These are phyloP conservation scores for Musa schizocarpa DNA, from an alignment of 176 grass and related monocot species.

Conservation along the genomic window DNA sequence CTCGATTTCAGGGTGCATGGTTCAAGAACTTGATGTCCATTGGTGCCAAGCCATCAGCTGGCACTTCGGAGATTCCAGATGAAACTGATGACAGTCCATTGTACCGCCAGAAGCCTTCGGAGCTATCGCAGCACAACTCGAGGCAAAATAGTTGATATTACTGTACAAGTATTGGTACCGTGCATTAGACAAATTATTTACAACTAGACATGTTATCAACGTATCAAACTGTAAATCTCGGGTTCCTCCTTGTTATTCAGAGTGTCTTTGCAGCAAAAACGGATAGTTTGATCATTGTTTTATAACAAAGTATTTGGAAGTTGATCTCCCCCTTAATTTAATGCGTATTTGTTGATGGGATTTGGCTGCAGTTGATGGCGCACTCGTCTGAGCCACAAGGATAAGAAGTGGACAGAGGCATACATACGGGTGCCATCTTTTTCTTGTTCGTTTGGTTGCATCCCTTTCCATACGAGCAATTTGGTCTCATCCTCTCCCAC, in stretches of 20 bases:
- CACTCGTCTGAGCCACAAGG: too few relatives aligned
- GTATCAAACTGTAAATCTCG: constrained; percentile 6
- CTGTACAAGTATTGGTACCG: constrained; percentile 30
- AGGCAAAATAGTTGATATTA: constrained; percentile 14
- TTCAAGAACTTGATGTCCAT: constrained; percentile 69
- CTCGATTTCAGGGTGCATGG: constrained; percentile 65
- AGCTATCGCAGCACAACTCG: constrained; percentile 27
- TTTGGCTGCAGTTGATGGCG: not conserved
- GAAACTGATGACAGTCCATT: constrained; percentile 32
- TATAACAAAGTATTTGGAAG: not conserved
- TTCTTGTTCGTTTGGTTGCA: too few relatives aligned
- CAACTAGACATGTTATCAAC: constrained; percentile 16
- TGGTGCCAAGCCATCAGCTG: constrained; percentile 60
- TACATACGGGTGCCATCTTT: too few relatives aligned
- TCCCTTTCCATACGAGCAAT: too few relatives aligned
- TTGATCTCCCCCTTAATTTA: too few relatives aligned
- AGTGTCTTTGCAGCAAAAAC: not conserved
- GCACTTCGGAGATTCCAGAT: constrained; percentile 33
- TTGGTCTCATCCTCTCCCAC: too few relatives aligned
- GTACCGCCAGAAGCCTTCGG: constrained; percentile 32
- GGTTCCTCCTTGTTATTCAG: not conserved
- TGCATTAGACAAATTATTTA: constrained; percentile 27
- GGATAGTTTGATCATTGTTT: not conserved
- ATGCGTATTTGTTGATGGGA: not conserved
- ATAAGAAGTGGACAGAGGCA: too few relatives aligned